Evolutionary conservation across 1,284 basidiomycete species (phyloP).

Genomic region (Puccinia coronata): DNA sequence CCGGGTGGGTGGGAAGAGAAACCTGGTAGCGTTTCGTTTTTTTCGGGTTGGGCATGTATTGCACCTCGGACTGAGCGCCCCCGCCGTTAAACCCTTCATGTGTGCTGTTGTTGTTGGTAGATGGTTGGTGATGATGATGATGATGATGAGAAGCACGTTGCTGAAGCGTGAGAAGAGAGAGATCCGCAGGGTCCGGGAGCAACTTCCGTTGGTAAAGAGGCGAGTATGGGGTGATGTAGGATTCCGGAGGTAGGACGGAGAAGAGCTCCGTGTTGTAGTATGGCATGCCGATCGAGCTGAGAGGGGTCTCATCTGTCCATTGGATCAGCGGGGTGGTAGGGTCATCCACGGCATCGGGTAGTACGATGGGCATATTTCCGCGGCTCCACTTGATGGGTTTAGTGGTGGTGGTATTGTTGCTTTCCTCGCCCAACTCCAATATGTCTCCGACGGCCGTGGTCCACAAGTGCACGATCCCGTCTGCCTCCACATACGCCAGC

Average conservation of each 20-base stretch:
- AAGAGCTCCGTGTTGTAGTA: conserved; percentile 76
- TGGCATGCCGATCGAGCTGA: conserved; percentile 87
- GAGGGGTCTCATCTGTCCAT: conserved; percentile 79
- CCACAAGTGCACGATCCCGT: conserved; percentile 81
- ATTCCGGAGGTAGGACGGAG: conserved; percentile 67
- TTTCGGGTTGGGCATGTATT: conserved; percentile 43
- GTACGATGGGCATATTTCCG: conserved; percentile 75
- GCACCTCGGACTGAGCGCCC: conserved; percentile 67
- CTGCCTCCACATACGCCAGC: conserved; percentile 86
- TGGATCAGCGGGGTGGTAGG: conserved; percentile 71
- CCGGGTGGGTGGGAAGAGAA: conserved; percentile 6
- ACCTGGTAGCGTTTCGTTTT: conserved; percentile 49
- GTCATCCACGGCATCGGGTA: conserved; percentile 72
- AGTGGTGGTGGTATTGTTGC: conserved; percentile 56
- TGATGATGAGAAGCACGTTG: conserved; percentile 81
- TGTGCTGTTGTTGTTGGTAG: conserved; percentile 93
- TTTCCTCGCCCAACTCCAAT: conserved; percentile 67
- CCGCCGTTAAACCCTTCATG: conserved; percentile 67
- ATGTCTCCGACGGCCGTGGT: conserved; percentile 62
- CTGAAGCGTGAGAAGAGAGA: conserved; percentile 63
- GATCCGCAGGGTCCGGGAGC: conserved; percentile 59
- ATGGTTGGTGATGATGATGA: too few species aligned
- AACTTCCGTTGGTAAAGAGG: conserved; percentile 59
- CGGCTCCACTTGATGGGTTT: conserved; percentile 81
- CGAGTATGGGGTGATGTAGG: conserved; percentile 64